A percentile compares a stretch with the other conserved stretches of the same genome.
Conservation (phyloP, 306 rosid genomes). For the Sphenostylis stenocarpa region DNA sequence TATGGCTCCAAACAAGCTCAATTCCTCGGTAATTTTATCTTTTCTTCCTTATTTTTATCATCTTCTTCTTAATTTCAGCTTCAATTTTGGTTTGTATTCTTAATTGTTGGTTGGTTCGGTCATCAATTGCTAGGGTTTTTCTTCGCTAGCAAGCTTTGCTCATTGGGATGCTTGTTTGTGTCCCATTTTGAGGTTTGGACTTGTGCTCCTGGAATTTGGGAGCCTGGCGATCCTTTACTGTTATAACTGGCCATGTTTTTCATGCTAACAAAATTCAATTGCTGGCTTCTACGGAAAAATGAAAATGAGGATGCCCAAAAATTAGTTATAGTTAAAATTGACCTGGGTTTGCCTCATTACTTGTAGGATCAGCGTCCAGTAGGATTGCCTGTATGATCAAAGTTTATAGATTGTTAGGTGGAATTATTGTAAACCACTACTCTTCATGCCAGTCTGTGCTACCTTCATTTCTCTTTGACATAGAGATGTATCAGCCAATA, state of each 20-base stretch:
- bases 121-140: conserved; percentile 29
- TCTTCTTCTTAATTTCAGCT: conserved; percentile 6
- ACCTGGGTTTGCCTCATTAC: not conserved
- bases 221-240: not conserved
- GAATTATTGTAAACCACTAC: not conserved
- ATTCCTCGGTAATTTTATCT: conserved; percentile 57
- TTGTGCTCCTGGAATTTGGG: conserved; percentile 20
- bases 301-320: not conserved
- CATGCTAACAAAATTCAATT: not conserved
- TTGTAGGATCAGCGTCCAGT: conserved; percentile 11
- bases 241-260: not conserved
- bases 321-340: not conserved
- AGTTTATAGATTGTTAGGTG: not conserved
- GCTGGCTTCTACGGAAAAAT: not conserved
- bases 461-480: not conserved
- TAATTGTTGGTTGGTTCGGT: not conserved
- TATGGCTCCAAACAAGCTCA: conserved; percentile 87
- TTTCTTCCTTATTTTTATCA: not conserved
- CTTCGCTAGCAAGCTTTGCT: not conserved
- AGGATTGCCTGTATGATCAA: not conserved
- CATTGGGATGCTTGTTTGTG: not conserved
- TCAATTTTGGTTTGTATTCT: not conserved
- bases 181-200: conserved; percentile 11
- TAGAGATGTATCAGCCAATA: not conserved
- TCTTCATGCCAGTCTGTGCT: not conserved